Percentiles rank a stretch among this genome's conserved stretches.
Conservation (phyloP, 768 basidiomycete genomes). For the Termitomyces sp. region DNA sequence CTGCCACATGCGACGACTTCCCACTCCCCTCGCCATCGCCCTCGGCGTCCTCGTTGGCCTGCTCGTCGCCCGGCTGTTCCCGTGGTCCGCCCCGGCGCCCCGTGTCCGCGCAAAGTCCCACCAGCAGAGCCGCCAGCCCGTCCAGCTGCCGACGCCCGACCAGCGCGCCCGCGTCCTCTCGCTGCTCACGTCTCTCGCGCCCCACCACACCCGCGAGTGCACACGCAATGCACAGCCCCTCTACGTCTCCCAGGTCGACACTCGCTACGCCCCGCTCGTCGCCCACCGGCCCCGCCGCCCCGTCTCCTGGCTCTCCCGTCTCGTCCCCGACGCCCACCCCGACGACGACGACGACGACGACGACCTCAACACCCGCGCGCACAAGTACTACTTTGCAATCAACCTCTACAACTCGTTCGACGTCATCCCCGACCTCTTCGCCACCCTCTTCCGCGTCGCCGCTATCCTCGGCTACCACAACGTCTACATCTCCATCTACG, state of each 20-base stretch:
- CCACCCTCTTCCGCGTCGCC: constrained; percentile 91
- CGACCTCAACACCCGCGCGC: constrained; percentile 46
- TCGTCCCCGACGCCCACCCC: constrained; percentile 59
- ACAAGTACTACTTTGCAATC: constrained; percentile 99
- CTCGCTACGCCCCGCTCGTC: constrained; percentile 80
- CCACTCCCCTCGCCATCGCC: constrained; percentile 50
- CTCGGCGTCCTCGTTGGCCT: constrained; percentile 62
- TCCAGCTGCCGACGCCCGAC: constrained; percentile 72
- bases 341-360: constrained; percentile 33
- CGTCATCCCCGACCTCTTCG: constrained; percentile 94
- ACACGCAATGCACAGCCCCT: constrained; percentile 78
- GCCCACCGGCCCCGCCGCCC: constrained; percentile 64
- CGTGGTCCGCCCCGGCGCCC: constrained; percentile 15
- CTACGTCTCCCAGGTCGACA: constrained; percentile 79
- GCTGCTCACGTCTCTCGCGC: constrained; percentile 79
- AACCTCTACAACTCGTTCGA: constrained; percentile 99
- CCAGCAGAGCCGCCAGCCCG: constrained; percentile 53
- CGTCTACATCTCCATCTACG: constrained; percentile 97
- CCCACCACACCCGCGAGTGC: constrained; percentile 93
- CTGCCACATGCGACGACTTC: constrained; percentile 29
- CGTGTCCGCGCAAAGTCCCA: constrained; percentile 31
- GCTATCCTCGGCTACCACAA: constrained; percentile 95
- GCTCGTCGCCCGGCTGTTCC: constrained; percentile 42
- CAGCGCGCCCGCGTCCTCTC: constrained; percentile 86
- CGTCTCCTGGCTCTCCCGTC: constrained; percentile 55